Percentiles rank a stretch among this genome's conserved stretches.
phyloP scores from a whole-genome alignment of 1,284 basidiomycete species.

The Cystobasidium pallidum region DNA sequence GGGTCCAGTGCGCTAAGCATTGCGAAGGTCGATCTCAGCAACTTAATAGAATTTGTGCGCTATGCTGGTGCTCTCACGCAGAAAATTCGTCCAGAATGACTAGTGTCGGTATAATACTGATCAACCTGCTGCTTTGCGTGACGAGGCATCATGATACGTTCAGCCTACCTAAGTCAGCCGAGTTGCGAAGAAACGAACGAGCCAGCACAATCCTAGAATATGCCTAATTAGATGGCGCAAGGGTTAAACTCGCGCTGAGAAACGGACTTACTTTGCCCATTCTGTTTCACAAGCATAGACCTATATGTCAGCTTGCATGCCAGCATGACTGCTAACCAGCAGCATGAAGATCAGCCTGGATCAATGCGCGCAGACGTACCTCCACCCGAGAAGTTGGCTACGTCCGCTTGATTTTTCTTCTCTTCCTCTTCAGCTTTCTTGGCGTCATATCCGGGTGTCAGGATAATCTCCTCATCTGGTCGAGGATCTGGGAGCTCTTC shows the following conservation, averaged over 20 bases:
- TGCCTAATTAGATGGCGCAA: neutral
- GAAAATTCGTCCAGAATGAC: slow-evolving; percentile 34
- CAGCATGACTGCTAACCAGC: no score
- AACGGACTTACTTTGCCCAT: slow-evolving; percentile 22
- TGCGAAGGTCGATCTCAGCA: neutral
- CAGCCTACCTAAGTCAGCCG: slow-evolving; percentile 12
- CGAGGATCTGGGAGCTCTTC: slow-evolving; percentile 15
- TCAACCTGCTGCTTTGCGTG: neutral
- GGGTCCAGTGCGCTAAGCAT: slow-evolving; percentile 20
- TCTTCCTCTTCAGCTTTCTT: slow-evolving; percentile 25
- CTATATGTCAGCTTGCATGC: neutral
- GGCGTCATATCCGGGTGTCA: slow-evolving; percentile 9
- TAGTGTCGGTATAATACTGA: neutral
- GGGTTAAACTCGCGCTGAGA: neutral
- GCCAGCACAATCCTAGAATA: slow-evolving; percentile 17
- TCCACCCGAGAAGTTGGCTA: slow-evolving; percentile 27
- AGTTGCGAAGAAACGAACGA: slow-evolving; percentile 20
- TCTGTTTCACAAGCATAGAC: neutral
- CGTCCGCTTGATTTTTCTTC: slow-evolving; percentile 16
- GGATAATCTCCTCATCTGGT: neutral
- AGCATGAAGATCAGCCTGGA: neutral
- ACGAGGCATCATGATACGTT: no score
- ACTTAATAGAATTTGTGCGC: neutral
- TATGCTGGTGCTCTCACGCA: slow-evolving; percentile 3
- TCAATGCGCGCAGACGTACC: neutral